Evolutionary conservation across 2,329 filamentous ascomycete species (phyloP).

Genomic region (Microdochium bolleyi): DNA sequence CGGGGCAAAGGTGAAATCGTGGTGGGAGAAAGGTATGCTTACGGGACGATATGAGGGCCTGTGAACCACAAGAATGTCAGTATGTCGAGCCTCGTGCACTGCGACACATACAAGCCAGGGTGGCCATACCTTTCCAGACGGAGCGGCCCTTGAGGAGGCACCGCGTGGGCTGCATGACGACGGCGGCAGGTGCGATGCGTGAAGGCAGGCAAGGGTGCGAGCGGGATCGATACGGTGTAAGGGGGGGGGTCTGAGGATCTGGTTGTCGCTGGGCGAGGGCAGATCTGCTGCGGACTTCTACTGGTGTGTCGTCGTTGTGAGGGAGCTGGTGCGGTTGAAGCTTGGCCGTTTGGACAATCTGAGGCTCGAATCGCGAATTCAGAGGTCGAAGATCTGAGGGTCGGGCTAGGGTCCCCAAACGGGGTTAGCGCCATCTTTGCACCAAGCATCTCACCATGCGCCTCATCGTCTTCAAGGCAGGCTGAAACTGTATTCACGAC

Average conservation of each 20-base stretch:
- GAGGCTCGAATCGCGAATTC: neutral
- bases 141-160: conserved; percentile 24
- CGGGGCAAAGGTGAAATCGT: neutral
- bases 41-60: conserved; percentile 69
- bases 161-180: conserved; percentile 26
- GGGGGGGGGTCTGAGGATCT: neutral
- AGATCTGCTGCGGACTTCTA: neutral
- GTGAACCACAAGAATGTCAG: conserved; percentile 8
- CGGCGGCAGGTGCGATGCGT: neutral
- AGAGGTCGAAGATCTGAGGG: neutral
- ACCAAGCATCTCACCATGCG: too few relatives aligned
- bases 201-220: neutral
- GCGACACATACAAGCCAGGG: neutral
- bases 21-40: conserved; percentile 26
- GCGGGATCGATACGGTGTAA: neutral
- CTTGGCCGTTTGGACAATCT: neutral
- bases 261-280: neutral
- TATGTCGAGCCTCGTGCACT: neutral
- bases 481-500: too few relatives aligned
- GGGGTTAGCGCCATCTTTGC: neutral
- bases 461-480: too few relatives aligned
- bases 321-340: neutral
- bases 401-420: neutral
- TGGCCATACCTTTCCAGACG: conserved; percentile 22
- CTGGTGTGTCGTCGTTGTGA: neutral